Conservation (phyloP, 768 basidiomycete species). For the Boletus subcaerulescens region DNA sequence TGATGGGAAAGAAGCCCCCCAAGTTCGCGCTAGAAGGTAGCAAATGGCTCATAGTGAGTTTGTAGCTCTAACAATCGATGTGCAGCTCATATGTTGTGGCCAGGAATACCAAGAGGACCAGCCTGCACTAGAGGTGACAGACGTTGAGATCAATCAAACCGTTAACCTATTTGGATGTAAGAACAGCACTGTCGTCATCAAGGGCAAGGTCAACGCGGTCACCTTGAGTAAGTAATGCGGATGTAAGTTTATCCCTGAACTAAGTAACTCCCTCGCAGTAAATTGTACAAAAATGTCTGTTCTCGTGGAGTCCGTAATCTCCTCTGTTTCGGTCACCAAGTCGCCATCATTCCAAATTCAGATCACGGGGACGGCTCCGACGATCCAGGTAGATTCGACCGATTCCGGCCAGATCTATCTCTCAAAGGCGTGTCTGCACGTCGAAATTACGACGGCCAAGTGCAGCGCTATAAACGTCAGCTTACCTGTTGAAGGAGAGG, state of each 20-base stretch:
- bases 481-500: constrained; percentile 80
- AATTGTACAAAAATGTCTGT: constrained; percentile 87
- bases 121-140: constrained; percentile 62
- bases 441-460: constrained; percentile 92
- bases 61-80: not conserved
- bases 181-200: constrained; percentile 74
- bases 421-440: constrained; percentile 71
- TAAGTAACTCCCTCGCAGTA: constrained; percentile 44
- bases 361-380: constrained; percentile 86
- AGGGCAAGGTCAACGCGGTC: constrained; percentile 94
- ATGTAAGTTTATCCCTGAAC: not conserved
- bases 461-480: constrained; percentile 91
- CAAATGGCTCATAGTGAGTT: constrained; percentile 87
- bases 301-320: constrained; percentile 90
- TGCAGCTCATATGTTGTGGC: constrained; percentile 1
- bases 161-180: constrained; percentile 93
- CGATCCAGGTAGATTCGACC: constrained; percentile 90
- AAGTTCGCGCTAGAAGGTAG: constrained; percentile 88
- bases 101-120: constrained; percentile 95
- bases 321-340: constrained; percentile 81
- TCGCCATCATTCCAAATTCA: constrained; percentile 94
- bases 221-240: constrained; percentile 59
- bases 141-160: constrained; percentile 75
- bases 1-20: constrained; percentile 87
- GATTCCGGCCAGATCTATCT: constrained; percentile 96